Conservation (phyloP, 352 stramenopile species). For the Phytophthora chlamydospora region DNA sequence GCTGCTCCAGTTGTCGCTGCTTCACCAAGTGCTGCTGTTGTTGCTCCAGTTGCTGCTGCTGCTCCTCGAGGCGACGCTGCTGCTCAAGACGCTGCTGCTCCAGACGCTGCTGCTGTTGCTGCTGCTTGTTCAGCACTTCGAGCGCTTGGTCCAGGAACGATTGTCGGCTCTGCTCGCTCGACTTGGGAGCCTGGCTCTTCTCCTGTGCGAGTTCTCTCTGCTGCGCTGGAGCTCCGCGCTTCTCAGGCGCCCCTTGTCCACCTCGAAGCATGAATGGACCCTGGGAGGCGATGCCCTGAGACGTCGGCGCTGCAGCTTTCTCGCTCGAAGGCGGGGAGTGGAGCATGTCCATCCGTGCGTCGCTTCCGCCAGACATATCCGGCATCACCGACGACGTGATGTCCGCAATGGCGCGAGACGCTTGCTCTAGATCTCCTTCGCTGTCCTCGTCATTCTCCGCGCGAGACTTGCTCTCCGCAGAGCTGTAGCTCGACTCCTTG, state of each 20-base stretch:
- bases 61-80: constrained; percentile 39
- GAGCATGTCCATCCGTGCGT: constrained; percentile 25
- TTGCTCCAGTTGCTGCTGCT: constrained; percentile 29
- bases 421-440: constrained; percentile 40
- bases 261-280: constrained; percentile 24
- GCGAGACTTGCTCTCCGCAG: constrained; percentile 25
- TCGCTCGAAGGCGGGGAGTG: constrained; percentile 21
- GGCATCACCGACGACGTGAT: constrained; percentile 44
- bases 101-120: constrained; percentile 28
- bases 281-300: constrained; percentile 7
- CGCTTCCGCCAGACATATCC: constrained; percentile 26
- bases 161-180: constrained; percentile 26
- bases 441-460: constrained; percentile 38
- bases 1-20: constrained; percentile 35
- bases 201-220: constrained; percentile 4
- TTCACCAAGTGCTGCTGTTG: constrained; percentile 31
- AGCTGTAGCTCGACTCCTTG: constrained; percentile 30
- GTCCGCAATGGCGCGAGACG: constrained; percentile 45
- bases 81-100: constrained; percentile 24
- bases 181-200: constrained; percentile 3
- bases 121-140: constrained; percentile 51
- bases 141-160: constrained; percentile 54
- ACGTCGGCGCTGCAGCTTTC: constrained; percentile 8
- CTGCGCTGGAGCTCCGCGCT: constrained; percentile 4
- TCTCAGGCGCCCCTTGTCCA: constrained; percentile 13